Evolutionary conservation across 2,329 filamentous ascomycete species (phyloP), one percentile per base, ranked within the genome.

Genomic region (Colletotrichum tabaci): DNA sequence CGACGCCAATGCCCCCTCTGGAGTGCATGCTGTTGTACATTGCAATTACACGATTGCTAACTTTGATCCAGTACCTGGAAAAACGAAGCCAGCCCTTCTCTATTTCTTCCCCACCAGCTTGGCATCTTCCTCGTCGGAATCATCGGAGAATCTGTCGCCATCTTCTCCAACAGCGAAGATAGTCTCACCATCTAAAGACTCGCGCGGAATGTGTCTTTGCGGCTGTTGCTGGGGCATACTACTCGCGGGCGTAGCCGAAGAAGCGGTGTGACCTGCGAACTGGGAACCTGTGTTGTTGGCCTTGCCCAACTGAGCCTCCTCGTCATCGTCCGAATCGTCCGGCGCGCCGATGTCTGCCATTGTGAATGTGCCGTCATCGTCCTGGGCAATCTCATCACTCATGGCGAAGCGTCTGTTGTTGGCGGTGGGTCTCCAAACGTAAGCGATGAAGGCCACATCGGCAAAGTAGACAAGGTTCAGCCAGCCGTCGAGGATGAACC

Each of bases 401-500:
- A 99, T 99, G 74, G 96, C 96, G 78, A 99, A 99, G 68, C 96
- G 91, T 77, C 95, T 90, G 84, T 99, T 99, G 84, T 99, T 98
- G 63, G 93, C 95, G 26, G 96, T 98, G 8, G 96, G 96, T 58
- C 96, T 89, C 96, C 96, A 99, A 64, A 99, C 88, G 81, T 98
- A 99, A 26, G 96, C 95, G 75, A 99, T 90, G 83, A 96, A 98
- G 66, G 91, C 91, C 35, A 99, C 94, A 78, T 99, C 96, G 71
- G 93, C 94, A 74, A 99, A 90, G 83, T 98, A 99, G 18, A 99
- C 96, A 66, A 99, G 84, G 81, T 98, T 98, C 61, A 98, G 87
- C 96, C 96, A 99, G 66, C 96, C 96, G 79, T 99, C 96, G 23
- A 99, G 88, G 56, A 99, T 90, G 79, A 99, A 99, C 96, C 96